These are phyloP conservation scores for Botryobasidium botryosum DNA, from an alignment of 768 basidiomycete species.

Conservation along the genomic window DNA sequence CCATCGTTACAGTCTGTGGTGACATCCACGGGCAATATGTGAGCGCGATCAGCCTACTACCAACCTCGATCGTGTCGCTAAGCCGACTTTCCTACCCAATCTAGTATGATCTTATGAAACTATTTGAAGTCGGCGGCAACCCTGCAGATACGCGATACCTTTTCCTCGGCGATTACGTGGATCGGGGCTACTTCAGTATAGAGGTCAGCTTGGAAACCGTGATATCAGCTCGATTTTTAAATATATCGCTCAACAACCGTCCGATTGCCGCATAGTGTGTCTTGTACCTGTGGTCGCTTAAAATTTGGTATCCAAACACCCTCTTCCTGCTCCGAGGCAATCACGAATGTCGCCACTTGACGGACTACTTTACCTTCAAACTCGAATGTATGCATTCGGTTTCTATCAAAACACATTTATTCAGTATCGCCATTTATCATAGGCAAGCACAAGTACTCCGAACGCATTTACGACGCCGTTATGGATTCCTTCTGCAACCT, in stretches of 20 bases:
- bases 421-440: slow-evolving; percentile 25
- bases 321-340: slow-evolving; percentile 94
- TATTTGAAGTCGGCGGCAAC: slow-evolving; percentile 86
- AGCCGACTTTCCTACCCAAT: slow-evolving; percentile 5
- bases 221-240: background rate
- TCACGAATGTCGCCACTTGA: slow-evolving; percentile 96
- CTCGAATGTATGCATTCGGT: slow-evolving; percentile 49
- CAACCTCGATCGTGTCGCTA: slow-evolving; percentile 10
- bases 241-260: slow-evolving; percentile 9
- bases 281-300: slow-evolving; percentile 91
- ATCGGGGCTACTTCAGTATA: slow-evolving; percentile 86
- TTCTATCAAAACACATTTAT: no score
- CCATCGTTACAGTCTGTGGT: slow-evolving; percentile 59
- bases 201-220: no score
- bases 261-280: slow-evolving; percentile 49
- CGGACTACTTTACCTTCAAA: slow-evolving; percentile 43
- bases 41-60: slow-evolving; percentile 27
- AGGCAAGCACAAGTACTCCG: slow-evolving; percentile 99
- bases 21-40: slow-evolving; percentile 99
- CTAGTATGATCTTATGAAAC: slow-evolving; percentile 87
- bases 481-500: slow-evolving; percentile 96
- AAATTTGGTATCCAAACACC: slow-evolving; percentile 98
- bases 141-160: slow-evolving; percentile 88
- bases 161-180: slow-evolving; percentile 87
- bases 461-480: slow-evolving; percentile 89